phyloP scores from a whole-genome alignment of 2,329 filamentous ascomycete species.

The Truncatella angustata region DNA sequence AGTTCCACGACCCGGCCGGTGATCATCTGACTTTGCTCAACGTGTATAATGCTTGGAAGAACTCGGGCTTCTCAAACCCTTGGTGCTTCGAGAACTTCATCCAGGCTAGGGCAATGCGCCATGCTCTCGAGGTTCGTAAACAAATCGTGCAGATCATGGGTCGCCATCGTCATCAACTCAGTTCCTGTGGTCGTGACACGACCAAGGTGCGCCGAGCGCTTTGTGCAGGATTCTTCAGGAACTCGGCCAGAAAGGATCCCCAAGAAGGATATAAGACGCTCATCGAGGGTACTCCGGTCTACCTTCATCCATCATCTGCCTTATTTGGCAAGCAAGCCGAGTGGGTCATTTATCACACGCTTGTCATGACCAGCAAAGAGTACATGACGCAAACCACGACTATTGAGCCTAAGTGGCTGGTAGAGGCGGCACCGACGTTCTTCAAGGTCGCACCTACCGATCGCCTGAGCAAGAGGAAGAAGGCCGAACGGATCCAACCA shows the following conservation, averaged over 20 bases:
- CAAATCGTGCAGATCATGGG: conserved; percentile 94
- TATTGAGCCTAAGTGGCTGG: conserved; percentile 92
- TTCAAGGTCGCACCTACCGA: conserved; percentile 95
- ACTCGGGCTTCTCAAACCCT: conserved; percentile 73
- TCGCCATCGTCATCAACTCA: conserved; percentile 77
- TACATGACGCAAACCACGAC: conserved; percentile 95
- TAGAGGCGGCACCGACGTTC: conserved; percentile 96
- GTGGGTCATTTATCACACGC: conserved; percentile 89
- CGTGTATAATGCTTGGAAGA: conserved; percentile 97
- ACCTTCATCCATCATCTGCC: conserved; percentile 87
- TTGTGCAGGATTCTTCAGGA: conserved; percentile 93
- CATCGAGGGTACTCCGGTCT: conserved; percentile 91
- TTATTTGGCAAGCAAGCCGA: conserved; percentile 95
- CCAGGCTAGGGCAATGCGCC: conserved; percentile 82
- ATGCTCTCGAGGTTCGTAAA: conserved; percentile 87
- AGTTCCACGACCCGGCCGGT: conserved; percentile 93
- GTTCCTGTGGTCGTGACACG: conserved; percentile 85
- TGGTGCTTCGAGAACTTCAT: conserved; percentile 99
- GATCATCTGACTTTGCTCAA: conserved; percentile 95
- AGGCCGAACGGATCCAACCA: conserved; percentile 91
- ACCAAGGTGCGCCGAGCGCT: conserved; percentile 84
- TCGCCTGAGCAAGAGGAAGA: conserved; percentile 83
- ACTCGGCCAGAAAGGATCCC: conserved; percentile 90
- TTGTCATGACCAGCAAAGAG: conserved; percentile 93
- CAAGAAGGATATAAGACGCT: conserved; percentile 97